A percentile compares a stretch with the other conserved stretches of the same genome.
Evolutionary conservation across 129 eudicot genomes (phyloP).

Genomic region (Lonicera japonica): DNA sequence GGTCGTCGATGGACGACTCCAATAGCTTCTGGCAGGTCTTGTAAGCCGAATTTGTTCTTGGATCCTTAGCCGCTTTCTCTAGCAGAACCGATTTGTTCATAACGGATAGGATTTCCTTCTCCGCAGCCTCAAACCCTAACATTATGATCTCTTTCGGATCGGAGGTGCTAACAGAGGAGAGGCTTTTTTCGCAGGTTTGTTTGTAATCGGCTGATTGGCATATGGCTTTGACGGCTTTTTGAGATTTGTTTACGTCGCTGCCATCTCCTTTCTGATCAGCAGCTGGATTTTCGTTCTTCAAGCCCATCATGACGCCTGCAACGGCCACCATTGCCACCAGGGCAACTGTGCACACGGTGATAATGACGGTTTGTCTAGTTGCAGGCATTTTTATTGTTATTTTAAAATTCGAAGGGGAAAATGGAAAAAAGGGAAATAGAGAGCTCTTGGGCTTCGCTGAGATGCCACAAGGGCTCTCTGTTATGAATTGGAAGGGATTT

Average conservation of each 20-base stretch:
- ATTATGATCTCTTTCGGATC: conserved; percentile 33
- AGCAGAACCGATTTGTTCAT: conserved; percentile 26
- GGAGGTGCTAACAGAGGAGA: conserved; percentile 17
- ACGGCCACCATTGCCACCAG: conserved; percentile 23
- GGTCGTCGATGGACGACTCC: conserved; percentile 35
- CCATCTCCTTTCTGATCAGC: conserved; percentile 14
- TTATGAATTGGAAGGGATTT: not conserved
- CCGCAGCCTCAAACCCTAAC: conserved; percentile 23
- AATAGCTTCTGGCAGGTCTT: conserved; percentile 38
- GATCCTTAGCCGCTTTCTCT: conserved; percentile 26
- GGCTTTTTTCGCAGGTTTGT: conserved; percentile 37
- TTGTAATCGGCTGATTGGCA: conserved; percentile 42
- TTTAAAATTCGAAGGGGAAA: not conserved
- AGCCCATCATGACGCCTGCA: not conserved
- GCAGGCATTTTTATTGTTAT: not conserved
- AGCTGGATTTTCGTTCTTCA: not conserved
- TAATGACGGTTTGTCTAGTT: not conserved
- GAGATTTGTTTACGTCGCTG: conserved; percentile 4
- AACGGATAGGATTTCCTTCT: conserved; percentile 15
- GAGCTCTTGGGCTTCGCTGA: not conserved
- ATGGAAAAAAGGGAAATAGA: not conserved
- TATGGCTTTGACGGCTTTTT: conserved; percentile 26
- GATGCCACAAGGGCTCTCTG: not conserved
- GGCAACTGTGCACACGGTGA: not conserved
- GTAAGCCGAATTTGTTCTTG: conserved; percentile 22